Percentiles rank a stretch among this genome's conserved stretches.
These are phyloP conservation scores for Thalassiosira livingstoniorum DNA, from an alignment of 352 stramenopile species.

Conservation along the genomic window DNA sequence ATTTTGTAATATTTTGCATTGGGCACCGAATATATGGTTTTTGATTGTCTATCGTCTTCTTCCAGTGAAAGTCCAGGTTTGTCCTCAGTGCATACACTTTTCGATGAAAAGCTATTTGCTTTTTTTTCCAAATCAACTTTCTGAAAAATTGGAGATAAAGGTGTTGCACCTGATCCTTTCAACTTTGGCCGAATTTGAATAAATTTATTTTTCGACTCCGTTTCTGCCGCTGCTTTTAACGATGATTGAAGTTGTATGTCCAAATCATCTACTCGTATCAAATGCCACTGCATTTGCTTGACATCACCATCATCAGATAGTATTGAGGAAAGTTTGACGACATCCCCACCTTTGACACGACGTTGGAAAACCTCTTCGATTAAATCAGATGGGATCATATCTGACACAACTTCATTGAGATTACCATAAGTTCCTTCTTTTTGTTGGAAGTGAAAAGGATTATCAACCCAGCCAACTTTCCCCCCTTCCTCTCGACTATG, in stretches of 20 bases:
- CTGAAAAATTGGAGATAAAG: slow-evolving; percentile 47
- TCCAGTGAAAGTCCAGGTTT: background rate
- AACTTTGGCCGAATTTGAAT: slow-evolving; percentile 36
- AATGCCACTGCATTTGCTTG: slow-evolving; percentile 31
- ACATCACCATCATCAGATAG: background rate
- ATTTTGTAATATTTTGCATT: slow-evolving; percentile 71
- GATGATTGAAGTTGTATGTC: slow-evolving; percentile 34
- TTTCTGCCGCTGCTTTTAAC: background rate
- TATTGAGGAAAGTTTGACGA: slow-evolving; percentile 57
- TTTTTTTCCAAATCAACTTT: slow-evolving; percentile 19
- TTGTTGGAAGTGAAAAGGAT: slow-evolving; percentile 24
- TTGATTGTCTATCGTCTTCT: slow-evolving; percentile 27
- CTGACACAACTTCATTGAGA: slow-evolving; percentile 12
- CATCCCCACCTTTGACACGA: slow-evolving; percentile 73
- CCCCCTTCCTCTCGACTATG: slow-evolving; percentile 60
- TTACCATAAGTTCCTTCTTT: slow-evolving; percentile 8
- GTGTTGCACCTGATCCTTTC: slow-evolving; percentile 37
- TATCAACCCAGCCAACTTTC: slow-evolving; percentile 76
- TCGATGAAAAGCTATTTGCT: background rate
- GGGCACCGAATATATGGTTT: slow-evolving; percentile 47
- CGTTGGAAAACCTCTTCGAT: slow-evolving; percentile 63
- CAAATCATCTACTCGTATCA: slow-evolving; percentile 59
- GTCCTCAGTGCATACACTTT: slow-evolving; percentile 14
- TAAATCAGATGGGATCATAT: slow-evolving; percentile 59
- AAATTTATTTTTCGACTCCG: slow-evolving; percentile 44